Conservation (phyloP, 1,139 yeast species). For the Taphrina deformans region DNA sequence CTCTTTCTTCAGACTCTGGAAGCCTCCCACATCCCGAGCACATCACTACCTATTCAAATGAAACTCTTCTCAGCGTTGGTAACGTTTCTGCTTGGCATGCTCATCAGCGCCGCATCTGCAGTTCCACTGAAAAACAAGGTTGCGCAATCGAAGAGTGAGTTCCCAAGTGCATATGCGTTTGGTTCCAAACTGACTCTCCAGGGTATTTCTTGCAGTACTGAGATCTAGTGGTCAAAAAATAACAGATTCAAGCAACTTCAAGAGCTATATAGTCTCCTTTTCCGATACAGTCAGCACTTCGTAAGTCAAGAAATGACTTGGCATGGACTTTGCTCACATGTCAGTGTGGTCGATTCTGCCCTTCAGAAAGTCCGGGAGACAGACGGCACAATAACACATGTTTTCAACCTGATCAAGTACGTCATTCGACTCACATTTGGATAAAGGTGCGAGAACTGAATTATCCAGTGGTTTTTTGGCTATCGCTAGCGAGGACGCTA, state of each 20-base stretch:
- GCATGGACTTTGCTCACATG: not conserved
- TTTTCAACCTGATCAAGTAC: constrained; percentile 16
- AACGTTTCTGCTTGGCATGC: not conserved
- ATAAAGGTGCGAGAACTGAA: not conserved
- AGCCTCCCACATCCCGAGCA: too few species aligned
- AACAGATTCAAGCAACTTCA: not conserved
- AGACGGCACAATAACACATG: constrained; percentile 26
- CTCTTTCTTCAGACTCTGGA: too few species aligned
- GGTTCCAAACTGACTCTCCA: not conserved
- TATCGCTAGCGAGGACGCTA: constrained; percentile 10
- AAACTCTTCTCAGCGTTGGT: not conserved
- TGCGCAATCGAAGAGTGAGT: constrained; percentile 25
- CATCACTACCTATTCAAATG: too few species aligned
- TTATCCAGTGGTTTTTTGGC: constrained; percentile 8
- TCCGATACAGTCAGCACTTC: not conserved
- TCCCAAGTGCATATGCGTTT: too few species aligned
- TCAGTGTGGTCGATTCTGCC: constrained; percentile 12
- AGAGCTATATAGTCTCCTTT: constrained; percentile 11
- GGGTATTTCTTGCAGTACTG: not conserved
- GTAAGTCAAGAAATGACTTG: not conserved
- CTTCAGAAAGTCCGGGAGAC: constrained; percentile 8
- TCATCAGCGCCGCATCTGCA: not conserved
- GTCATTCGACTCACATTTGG: not conserved
- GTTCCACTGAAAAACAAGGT: constrained; percentile 18
- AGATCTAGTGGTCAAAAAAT: not conserved